phyloP scores from a whole-genome alignment of 305 asterid species.

The Fraxinus velutina region DNA sequence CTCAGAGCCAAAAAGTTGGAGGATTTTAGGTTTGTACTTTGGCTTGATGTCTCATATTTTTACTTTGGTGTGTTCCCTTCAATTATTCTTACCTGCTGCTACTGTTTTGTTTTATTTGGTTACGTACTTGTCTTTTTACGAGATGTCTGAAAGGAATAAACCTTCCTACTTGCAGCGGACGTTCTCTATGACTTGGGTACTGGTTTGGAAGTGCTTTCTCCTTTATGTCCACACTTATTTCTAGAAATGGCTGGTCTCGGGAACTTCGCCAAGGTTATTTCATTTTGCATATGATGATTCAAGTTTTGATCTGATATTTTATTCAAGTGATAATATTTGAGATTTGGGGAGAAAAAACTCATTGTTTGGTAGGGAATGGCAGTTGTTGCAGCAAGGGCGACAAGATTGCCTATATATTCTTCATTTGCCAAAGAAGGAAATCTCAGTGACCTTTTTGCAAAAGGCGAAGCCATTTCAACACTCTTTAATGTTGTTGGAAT shows the following conservation, averaged over 20 bases:
- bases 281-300: slow-evolving; percentile 5
- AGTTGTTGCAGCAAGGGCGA: slow-evolving; percentile 97
- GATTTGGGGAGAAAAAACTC: slow-evolving; percentile 16
- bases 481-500: slow-evolving; percentile 81
- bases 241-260: slow-evolving; percentile 98
- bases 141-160: slow-evolving; percentile 15
- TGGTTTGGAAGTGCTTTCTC: slow-evolving; percentile 88
- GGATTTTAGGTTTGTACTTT: slow-evolving; percentile 64
- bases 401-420: slow-evolving; percentile 88
- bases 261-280: slow-evolving; percentile 78
- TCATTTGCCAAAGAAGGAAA: slow-evolving; percentile 97
- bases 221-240: slow-evolving; percentile 89
- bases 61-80: neutral
- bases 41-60: neutral
- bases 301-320: neutral
- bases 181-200: slow-evolving; percentile 86
- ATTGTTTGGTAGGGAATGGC: slow-evolving; percentile 78
- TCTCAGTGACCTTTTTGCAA: slow-evolving; percentile 93
- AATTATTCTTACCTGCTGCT: neutral
- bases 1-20: slow-evolving; percentile 93
- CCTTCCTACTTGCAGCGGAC: slow-evolving; percentile 64
- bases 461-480: slow-evolving; percentile 95
- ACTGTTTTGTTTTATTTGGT: neutral
- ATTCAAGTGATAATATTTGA: slow-evolving; percentile 6
- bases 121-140: slow-evolving; percentile 6